phyloP scores from a whole-genome alignment of 2,329 filamentous ascomycete species.

The Cercospora berteroae region DNA sequence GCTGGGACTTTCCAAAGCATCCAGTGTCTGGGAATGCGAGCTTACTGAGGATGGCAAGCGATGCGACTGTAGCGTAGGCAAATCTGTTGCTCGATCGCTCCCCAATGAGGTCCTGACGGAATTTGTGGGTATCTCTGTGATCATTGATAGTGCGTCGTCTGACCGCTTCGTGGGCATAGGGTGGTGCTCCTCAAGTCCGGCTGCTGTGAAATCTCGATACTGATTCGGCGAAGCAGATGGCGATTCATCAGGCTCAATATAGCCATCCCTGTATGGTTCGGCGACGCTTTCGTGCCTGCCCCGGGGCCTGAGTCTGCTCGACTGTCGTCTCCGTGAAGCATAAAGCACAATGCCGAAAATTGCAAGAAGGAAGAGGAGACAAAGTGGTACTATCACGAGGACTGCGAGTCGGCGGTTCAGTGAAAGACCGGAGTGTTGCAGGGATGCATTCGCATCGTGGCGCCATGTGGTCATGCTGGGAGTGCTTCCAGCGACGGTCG shows the following conservation, averaged over 20 bases:
- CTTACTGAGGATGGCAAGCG: background rate
- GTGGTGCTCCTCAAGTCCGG: background rate
- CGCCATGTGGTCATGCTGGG: background rate
- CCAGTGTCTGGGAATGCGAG: background rate
- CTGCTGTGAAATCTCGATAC: background rate
- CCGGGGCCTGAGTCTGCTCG: background rate
- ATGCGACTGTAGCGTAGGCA: background rate
- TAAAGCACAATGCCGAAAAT: constrained; percentile 9
- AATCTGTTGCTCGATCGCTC: background rate
- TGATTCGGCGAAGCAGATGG: background rate
- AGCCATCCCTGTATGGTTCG: background rate
- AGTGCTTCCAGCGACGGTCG: background rate
- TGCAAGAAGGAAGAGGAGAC: constrained; percentile 9
- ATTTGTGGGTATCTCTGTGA: constrained; percentile 4
- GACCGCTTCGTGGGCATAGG: background rate
- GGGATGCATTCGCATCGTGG: background rate
- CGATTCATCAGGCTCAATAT: background rate
- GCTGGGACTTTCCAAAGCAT: constrained; percentile 1
- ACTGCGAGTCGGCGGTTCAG: constrained; percentile 13
- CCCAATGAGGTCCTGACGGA: background rate
- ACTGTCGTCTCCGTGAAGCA: constrained; percentile 6
- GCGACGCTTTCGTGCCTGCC: background rate
- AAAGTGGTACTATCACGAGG: constrained; percentile 12
- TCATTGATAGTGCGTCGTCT: constrained; percentile 1
- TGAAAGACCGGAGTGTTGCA: background rate